Evolutionary conservation across 2,329 filamentous ascomycete species (phyloP).

Genomic region (Aspergillus nomiae): DNA sequence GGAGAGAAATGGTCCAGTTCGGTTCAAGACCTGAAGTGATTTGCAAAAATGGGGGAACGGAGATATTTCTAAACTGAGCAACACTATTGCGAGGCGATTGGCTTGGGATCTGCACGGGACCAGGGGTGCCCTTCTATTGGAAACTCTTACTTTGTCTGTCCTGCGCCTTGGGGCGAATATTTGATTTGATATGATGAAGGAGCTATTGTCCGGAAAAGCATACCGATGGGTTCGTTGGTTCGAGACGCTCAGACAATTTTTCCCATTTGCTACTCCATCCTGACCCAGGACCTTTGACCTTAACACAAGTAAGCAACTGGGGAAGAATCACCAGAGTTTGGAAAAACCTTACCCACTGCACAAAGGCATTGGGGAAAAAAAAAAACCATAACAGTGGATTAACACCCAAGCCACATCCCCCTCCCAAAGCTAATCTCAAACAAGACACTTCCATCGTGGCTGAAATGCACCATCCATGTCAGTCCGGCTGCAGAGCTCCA

Average conservation of each 20-base stretch:
- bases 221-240: background rate
- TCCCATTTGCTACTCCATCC: background rate
- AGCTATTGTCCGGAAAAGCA: background rate
- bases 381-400: background rate
- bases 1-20: background rate
- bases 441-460: constrained; percentile 6
- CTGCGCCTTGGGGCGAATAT: background rate
- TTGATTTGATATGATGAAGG: background rate
- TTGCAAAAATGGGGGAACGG: constrained; percentile 7
- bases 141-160: background rate
- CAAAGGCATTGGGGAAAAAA: background rate
- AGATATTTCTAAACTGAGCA: constrained; percentile 17
- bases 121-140: background rate
- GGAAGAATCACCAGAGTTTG: background rate
- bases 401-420: background rate
- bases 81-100: background rate
- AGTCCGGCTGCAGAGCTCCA: background rate
- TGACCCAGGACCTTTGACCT: background rate
- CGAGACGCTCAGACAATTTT: background rate
- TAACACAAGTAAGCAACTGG: background rate
- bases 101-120: constrained; percentile 1
- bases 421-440: constrained; percentile 4
- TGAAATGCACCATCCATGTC: constrained; percentile 6
- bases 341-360: background rate
- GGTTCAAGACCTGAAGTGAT: background rate